These are phyloP conservation scores for Bolboschoenoplectus hybrid DNA, from an alignment of 202 grass and related monocot species.

Conservation along the genomic window DNA sequence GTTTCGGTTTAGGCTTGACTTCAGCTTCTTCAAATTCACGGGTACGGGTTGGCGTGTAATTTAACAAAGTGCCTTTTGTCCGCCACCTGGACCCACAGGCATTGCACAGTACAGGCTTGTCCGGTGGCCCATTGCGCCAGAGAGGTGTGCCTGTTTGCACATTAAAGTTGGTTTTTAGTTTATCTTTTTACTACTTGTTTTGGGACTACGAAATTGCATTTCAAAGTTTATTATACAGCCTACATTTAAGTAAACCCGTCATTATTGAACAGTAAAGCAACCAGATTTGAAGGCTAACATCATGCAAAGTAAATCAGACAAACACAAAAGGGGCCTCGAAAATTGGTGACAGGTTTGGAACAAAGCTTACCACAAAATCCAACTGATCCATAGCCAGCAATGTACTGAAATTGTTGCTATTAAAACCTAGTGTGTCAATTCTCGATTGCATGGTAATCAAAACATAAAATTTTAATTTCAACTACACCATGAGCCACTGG, in stretches of 20 bases:
- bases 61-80: constrained; percentile 56
- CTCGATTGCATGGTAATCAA: too few relatives aligned
- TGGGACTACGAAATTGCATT: not conserved
- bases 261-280: not conserved
- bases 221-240: constrained; percentile 9
- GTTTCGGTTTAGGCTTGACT: constrained; percentile 33
- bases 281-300: not conserved
- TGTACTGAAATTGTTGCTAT: not conserved
- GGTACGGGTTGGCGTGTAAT: constrained; percentile 50
- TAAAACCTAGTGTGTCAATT: not conserved
- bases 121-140: constrained; percentile 57
- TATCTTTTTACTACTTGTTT: not conserved
- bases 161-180: not conserved
- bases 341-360: not conserved
- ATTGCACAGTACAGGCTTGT: constrained; percentile 62
- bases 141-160: constrained; percentile 56
- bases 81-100: constrained; percentile 65
- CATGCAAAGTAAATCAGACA: not conserved
- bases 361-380: not conserved
- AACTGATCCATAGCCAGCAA: not conserved
- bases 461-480: not conserved
- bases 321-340: not conserved
- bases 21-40: constrained; percentile 46
- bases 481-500: not conserved
- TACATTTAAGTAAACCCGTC: constrained; percentile 17